Conservation (phyloP, 2,329 filamentous ascomycete genomes). For the Exophiala alcalophila region DNA sequence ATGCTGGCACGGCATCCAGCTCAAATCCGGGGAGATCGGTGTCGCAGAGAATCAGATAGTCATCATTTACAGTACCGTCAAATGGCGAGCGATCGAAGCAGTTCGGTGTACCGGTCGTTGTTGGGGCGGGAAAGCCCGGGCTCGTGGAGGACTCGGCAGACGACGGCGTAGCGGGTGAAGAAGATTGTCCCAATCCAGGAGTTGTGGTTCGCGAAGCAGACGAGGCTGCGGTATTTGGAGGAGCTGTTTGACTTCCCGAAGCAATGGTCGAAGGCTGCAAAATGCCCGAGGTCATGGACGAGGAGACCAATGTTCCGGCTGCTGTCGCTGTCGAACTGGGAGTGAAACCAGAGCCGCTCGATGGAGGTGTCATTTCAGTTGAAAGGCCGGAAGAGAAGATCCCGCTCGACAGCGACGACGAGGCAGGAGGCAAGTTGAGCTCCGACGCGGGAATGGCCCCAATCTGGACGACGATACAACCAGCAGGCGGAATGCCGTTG, state of each 20-base stretch:
- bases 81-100: conserved; percentile 23
- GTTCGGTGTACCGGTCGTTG: conserved; percentile 22
- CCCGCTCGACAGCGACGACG: too few relatives aligned
- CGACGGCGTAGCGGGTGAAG: conserved; percentile 4
- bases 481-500: conserved; percentile 16
- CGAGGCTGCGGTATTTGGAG: too few relatives aligned
- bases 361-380: too few relatives aligned
- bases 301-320: too few relatives aligned
- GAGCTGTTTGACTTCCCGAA: too few relatives aligned
- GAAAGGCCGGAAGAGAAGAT: too few relatives aligned
- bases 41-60: conserved; percentile 23
- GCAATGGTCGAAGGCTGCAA: too few relatives aligned
- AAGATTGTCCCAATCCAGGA: neutral
- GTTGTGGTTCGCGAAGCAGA: neutral
- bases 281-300: neutral
- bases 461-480: conserved; percentile 12
- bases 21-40: conserved; percentile 23
- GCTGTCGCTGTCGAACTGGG: too few relatives aligned
- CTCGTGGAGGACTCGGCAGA: too few relatives aligned
- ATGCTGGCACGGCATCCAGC: conserved; percentile 11
- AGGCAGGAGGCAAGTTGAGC: conserved; percentile 2
- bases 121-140: conserved; percentile 14
- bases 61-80: conserved; percentile 22
- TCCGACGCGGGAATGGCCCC: conserved; percentile 7
- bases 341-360: too few relatives aligned